phyloP scores from a whole-genome alignment of 2,329 filamentous ascomycete species.

The Drechslerella dactyloides region DNA sequence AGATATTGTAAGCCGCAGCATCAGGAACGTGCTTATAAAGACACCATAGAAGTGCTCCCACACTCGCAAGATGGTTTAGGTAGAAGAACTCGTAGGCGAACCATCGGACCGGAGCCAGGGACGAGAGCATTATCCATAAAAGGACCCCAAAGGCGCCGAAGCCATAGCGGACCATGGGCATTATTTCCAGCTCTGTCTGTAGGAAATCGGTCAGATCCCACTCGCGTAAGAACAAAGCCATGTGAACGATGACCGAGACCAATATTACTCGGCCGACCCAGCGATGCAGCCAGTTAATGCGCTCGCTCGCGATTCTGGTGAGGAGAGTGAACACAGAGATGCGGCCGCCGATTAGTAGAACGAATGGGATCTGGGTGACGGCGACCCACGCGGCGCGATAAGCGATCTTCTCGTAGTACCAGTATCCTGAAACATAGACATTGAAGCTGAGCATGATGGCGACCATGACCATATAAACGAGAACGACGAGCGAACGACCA shows the following conservation, averaged over 20 bases:
- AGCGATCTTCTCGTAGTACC: constrained; percentile 70
- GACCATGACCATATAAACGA: constrained; percentile 67
- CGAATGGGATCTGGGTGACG: constrained; percentile 69
- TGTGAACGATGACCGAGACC: constrained; percentile 71
- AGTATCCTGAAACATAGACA: constrained; percentile 63
- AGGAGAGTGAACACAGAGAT: constrained; percentile 67
- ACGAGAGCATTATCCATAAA: constrained; percentile 70
- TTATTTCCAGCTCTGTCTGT: constrained; percentile 65
- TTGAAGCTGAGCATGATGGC: constrained; percentile 56
- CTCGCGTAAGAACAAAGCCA: constrained; percentile 71
- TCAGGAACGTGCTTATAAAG: constrained; percentile 69
- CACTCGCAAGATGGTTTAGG: constrained; percentile 70
- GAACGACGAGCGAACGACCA: constrained; percentile 65
- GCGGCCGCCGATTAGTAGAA: constrained; percentile 69
- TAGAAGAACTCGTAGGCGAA: constrained; percentile 74
- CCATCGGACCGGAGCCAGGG: constrained; percentile 69
- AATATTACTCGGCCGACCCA: constrained; percentile 75
- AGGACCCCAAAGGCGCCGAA: constrained; percentile 71
- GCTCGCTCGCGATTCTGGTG: constrained; percentile 70
- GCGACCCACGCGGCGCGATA: constrained; percentile 73
- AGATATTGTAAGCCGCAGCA: constrained; percentile 68
- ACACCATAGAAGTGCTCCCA: constrained; percentile 68
- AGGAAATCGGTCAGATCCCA: constrained; percentile 69
- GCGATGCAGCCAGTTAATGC: constrained; percentile 75
- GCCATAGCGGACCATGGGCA: constrained; percentile 71